Evolutionary conservation across 2,329 filamentous ascomycete genomes (phyloP).

Genomic region (Metarhizium rileyi): DNA sequence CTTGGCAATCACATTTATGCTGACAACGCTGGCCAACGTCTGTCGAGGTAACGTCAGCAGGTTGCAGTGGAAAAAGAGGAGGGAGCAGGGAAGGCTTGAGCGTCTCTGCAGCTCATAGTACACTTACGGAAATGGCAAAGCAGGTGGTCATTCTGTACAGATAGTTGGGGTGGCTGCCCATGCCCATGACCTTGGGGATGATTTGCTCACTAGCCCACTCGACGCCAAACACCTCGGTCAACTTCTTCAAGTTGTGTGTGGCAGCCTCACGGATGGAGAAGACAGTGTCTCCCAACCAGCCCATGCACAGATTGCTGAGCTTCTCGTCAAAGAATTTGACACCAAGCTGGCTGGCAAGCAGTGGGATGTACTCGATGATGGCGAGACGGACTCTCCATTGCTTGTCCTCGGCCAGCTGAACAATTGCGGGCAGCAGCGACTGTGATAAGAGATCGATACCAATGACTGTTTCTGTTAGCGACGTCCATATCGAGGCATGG

Average conservation of each 20-base stretch:
- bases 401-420: slow-evolving; percentile 96
- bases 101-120: not conserved
- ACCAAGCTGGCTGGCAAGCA: slow-evolving; percentile 89
- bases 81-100: too few species aligned
- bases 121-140: slow-evolving; percentile 88
- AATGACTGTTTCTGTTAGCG: slow-evolving; percentile 54
- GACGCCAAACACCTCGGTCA: slow-evolving; percentile 96
- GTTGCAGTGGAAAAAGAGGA: not conserved
- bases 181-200: slow-evolving; percentile 96
- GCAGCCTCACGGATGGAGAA: slow-evolving; percentile 98
- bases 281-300: slow-evolving; percentile 95
- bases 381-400: slow-evolving; percentile 96
- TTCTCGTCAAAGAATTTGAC: slow-evolving; percentile 99
- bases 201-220: slow-evolving; percentile 97
- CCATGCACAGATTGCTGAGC: slow-evolving; percentile 91
- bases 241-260: slow-evolving; percentile 94
- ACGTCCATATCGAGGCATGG: too few species aligned
- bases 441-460: slow-evolving; percentile 95
- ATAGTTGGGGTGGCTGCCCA: slow-evolving; percentile 98
- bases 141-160: slow-evolving; percentile 99
- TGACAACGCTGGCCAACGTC: slow-evolving; percentile 90
- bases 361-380: slow-evolving; percentile 98
- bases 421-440: slow-evolving; percentile 91
- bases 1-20: slow-evolving; percentile 82
- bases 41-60: slow-evolving; percentile 25